Evolutionary conservation across 176 grass and related monocot species (phyloP), one percentile per base, ranked within the genome.

Genomic region (Carex kokanica): DNA sequence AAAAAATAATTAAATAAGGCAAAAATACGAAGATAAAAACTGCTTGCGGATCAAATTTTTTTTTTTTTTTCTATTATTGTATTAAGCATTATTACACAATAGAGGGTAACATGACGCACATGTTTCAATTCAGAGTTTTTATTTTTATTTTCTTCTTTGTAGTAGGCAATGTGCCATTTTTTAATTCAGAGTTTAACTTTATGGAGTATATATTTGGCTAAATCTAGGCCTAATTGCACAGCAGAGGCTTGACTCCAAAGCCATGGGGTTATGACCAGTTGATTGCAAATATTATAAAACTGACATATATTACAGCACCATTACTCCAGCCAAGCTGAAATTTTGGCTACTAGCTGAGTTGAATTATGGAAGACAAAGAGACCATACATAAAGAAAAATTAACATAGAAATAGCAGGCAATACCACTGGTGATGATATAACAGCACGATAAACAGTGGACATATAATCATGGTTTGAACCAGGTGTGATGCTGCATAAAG

Each of bases 351-450:
- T 41, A 24, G 38, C 68, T 49, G 45, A 81, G 38, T 62, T 80
- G 58, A 41, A 41, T 10, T 62, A 80, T 60, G 36, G 45, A 0
- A 67, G 23, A 49, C 18, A 63, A 81, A 15, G 1, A 77, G 43
- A 51, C 49, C 21, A 77, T 18, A 77, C 8, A 7, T 0, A 65
- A 66, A 64, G 15, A 80, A 16, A 11, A 82, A 64, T 66, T 9
- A 66, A 67, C 53, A 27, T 47, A 64, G 8, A 82, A 82, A 84
- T 23, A 7, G 55, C 80, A 75, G 52, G 24, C 0, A 85, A 85
- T 97, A 98, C 96, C 96, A 95, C 88, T 74, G 88, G 91, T 11
- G 96, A 98, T 75, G 95, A 98, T 70, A 95, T 47, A 51, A 95
- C 89, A 38, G 94, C 67, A 73, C 88, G 92, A 84, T 93, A 95